Percentiles rank a stretch among this genome's conserved stretches.
Conservation (phyloP, 1,139 yeast species). For the Yamadazyma diddensiae region DNA sequence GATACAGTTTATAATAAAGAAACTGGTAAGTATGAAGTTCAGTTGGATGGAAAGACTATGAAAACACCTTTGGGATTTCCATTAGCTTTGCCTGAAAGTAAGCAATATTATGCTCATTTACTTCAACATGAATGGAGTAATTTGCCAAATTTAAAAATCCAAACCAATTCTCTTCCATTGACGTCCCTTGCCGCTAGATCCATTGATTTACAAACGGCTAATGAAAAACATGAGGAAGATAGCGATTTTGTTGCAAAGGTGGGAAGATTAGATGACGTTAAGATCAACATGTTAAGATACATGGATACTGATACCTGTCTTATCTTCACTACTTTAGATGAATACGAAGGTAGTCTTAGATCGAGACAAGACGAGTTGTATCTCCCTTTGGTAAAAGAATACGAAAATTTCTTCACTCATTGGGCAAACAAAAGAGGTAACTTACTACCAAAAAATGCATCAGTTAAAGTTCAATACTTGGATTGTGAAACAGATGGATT, state of each 20-base stretch:
- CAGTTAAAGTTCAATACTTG: slow-evolving; percentile 48
- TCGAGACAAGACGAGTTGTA: slow-evolving; percentile 72
- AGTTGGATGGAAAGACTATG: slow-evolving; percentile 71
- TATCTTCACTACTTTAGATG: slow-evolving; percentile 77
- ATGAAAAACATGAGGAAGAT: slow-evolving; percentile 24
- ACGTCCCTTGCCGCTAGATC: slow-evolving; percentile 87
- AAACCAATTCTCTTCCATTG: slow-evolving; percentile 78
- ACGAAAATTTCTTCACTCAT: slow-evolving; percentile 58
- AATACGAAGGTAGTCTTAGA: slow-evolving; percentile 81
- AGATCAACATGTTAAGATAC: slow-evolving; percentile 64
- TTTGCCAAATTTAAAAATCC: slow-evolving; percentile 67
- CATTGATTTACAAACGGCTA: slow-evolving; percentile 56
- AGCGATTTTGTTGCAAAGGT: slow-evolving; percentile 55
- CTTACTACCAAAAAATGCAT: slow-evolving; percentile 27
- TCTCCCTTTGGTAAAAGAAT: slow-evolving; percentile 66
- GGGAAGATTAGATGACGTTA: slow-evolving; percentile 56
- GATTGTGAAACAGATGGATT: slow-evolving; percentile 83
- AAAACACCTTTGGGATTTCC: slow-evolving; percentile 83
- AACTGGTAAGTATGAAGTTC: slow-evolving; percentile 44
- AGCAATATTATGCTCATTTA: slow-evolving; percentile 66
- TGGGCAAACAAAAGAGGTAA: slow-evolving; percentile 24
- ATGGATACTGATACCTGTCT: slow-evolving; percentile 91
- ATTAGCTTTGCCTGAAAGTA: slow-evolving; percentile 58
- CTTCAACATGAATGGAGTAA: slow-evolving; percentile 87
- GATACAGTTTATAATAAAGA: slow-evolving; percentile 35